Percentiles rank a stretch among this genome's conserved stretches.
phyloP scores from a whole-genome alignment of 2,329 filamentous ascomycete genomes.

The Paraphaeosphaeria minitans region DNA sequence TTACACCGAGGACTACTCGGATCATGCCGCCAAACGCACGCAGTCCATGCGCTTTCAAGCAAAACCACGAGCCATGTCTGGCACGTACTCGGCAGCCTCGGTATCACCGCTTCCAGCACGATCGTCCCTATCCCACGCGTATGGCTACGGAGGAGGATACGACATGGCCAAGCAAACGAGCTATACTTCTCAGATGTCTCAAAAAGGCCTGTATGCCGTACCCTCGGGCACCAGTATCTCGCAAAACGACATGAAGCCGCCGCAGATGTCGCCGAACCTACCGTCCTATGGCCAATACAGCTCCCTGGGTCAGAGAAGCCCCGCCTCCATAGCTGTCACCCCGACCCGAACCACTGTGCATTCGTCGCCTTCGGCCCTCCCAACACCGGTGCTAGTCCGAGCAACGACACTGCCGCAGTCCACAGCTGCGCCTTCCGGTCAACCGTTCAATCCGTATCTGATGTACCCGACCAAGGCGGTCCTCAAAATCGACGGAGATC shows the following conservation, averaged over 20 bases:
- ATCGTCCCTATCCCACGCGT: conserved; percentile 41
- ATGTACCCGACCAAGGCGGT: conserved; percentile 81
- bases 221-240: conserved; percentile 34
- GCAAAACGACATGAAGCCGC: conserved; percentile 40
- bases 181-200: conserved; percentile 40
- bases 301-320: conserved; percentile 51
- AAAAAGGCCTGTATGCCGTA: conserved; percentile 43
- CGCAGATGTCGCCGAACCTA: conserved; percentile 41
- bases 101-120: conserved; percentile 47
- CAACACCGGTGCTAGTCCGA: conserved; percentile 67
- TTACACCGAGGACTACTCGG: conserved; percentile 35
- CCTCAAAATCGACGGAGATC: conserved; percentile 82
- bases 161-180: conserved; percentile 41
- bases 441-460: conserved; percentile 73
- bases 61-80: conserved; percentile 38
- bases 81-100: conserved; percentile 40
- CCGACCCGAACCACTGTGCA: conserved; percentile 47
- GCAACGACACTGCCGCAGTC: conserved; percentile 67
- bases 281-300: conserved; percentile 51
- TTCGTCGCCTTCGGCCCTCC: conserved; percentile 51
- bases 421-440: conserved; percentile 52
- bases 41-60: conserved; percentile 44
- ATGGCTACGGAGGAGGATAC: conserved; percentile 47
- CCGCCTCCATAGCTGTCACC: conserved; percentile 46
- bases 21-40: conserved; percentile 44